Evolutionary conservation across 2,329 filamentous ascomycete species (phyloP).

Genomic region (Talaromyces sp.): DNA sequence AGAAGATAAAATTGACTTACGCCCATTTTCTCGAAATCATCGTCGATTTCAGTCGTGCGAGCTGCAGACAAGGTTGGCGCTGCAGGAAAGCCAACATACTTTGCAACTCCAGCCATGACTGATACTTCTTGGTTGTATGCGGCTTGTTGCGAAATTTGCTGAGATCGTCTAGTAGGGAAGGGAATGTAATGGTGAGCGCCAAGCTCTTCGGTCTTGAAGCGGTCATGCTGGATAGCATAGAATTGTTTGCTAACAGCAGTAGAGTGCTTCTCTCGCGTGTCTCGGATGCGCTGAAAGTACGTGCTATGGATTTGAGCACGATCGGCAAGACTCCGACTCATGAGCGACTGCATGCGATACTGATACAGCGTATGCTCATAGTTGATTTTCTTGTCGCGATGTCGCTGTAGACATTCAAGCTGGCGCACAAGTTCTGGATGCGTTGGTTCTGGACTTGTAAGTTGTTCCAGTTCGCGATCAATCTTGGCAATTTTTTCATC

Average conservation of each 20-base stretch:
- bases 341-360: constrained; percentile 69
- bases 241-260: constrained; percentile 82
- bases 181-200: constrained; percentile 78
- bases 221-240: constrained; percentile 88
- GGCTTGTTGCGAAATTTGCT: constrained; percentile 78
- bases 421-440: constrained; percentile 90
- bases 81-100: constrained; percentile 93
- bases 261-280: constrained; percentile 75
- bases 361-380: constrained; percentile 71
- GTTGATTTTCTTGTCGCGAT: constrained; percentile 74
- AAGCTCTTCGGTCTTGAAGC: constrained; percentile 72
- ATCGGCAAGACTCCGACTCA: constrained; percentile 73
- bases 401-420: constrained; percentile 79
- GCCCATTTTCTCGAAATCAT: constrained; percentile 84
- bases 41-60: constrained; percentile 70
- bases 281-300: constrained; percentile 81
- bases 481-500: constrained; percentile 82
- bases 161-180: constrained; percentile 71
- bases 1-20: constrained; percentile 54
- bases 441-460: constrained; percentile 59
- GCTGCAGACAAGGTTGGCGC: constrained; percentile 80
- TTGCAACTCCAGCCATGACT: constrained; percentile 82
- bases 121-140: constrained; percentile 96
- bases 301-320: constrained; percentile 84
- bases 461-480: constrained; percentile 63